phyloP scores from a whole-genome alignment of 2,329 filamentous ascomycete genomes.

The Fusarium anthophilum region DNA sequence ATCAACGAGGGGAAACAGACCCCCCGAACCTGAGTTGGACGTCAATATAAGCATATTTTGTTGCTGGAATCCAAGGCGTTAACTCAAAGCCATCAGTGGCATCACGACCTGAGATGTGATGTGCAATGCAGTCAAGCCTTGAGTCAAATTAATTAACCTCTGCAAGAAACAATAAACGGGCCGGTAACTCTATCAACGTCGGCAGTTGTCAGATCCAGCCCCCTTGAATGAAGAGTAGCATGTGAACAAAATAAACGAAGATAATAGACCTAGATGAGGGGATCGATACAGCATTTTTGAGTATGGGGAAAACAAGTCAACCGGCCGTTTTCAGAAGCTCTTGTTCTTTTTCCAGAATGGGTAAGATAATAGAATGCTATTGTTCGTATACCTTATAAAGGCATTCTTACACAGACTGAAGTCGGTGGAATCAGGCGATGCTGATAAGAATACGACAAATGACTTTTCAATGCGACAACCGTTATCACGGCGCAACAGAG shows the following conservation, averaged over 20 bases:
- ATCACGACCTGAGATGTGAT: background rate
- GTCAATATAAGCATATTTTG: constrained; percentile 17
- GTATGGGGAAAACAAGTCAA: background rate
- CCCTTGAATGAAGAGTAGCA: background rate
- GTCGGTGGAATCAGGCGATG: background rate
- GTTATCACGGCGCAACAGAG: background rate
- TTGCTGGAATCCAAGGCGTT: background rate
- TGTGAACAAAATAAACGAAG: background rate
- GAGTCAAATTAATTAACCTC: background rate
- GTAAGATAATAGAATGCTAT: background rate
- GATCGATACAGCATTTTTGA: background rate
- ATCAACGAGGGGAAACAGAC: background rate
- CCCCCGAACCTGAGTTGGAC: background rate
- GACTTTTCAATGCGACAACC: background rate
- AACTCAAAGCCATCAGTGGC: background rate
- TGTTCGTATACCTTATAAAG: background rate
- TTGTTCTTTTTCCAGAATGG: background rate
- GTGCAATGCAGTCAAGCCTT: background rate
- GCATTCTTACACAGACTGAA: background rate
- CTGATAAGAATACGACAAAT: background rate
- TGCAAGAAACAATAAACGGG: background rate
- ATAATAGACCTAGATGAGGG: background rate
- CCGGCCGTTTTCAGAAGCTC: too few relatives aligned
- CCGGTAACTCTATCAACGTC: constrained; percentile 6
- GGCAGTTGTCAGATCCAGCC: background rate